phyloP scores from a whole-genome alignment of 2,329 filamentous ascomycete genomes.

The Colletotrichum horii region DNA sequence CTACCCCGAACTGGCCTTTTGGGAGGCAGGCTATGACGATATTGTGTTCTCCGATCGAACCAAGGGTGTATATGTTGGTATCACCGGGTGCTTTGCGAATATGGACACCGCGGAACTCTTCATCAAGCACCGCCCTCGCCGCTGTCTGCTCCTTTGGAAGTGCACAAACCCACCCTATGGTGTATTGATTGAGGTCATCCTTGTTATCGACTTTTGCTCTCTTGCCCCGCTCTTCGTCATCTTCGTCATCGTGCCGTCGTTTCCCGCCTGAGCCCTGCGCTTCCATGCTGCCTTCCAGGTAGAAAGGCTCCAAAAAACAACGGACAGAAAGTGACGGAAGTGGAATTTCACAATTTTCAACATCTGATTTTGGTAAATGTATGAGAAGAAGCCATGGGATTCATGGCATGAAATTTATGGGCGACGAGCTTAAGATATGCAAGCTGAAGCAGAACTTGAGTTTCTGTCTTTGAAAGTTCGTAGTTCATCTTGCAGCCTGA shows the following conservation, averaged over 20 bases:
- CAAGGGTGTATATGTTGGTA: slow-evolving; percentile 29
- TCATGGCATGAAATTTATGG: no score
- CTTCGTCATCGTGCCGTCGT: background rate
- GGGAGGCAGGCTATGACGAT: slow-evolving; percentile 30
- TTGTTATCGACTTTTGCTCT: fast-evolving
- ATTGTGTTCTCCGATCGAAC: slow-evolving; percentile 28
- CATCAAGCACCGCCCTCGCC: slow-evolving; percentile 29
- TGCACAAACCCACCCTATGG: slow-evolving; percentile 30
- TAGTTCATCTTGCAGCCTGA: background rate
- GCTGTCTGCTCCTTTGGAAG: slow-evolving; percentile 28
- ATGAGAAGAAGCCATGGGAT: no score
- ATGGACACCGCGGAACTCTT: slow-evolving; percentile 13
- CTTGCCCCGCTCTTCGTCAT: background rate
- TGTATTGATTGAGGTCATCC: slow-evolving; percentile 9
- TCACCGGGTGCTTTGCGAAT: slow-evolving; percentile 15
- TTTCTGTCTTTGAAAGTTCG: background rate
- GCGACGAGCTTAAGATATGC: no score
- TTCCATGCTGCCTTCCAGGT: background rate
- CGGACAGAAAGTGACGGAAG: no score
- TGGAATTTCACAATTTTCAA: no score
- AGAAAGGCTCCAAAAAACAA: background rate
- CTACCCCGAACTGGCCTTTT: slow-evolving; percentile 19
- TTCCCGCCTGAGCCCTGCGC: fast-evolving
- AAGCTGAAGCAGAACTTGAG: background rate
- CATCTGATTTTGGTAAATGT: no score